Conservation (phyloP, 805 yeast species). For the Myxozyma melibiosi region DNA sequence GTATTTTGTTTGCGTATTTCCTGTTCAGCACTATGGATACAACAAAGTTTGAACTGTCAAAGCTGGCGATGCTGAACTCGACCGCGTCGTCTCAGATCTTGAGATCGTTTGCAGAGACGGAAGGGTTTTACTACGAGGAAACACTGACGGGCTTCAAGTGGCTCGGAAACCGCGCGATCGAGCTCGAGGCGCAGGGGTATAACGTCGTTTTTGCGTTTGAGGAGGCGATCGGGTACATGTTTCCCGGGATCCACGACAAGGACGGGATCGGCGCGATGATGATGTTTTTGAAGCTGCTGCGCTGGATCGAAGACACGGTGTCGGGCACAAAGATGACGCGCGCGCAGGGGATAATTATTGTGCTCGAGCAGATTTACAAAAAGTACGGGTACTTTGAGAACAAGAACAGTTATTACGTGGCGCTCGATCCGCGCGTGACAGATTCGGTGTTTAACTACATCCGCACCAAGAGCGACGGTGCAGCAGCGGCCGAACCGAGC, state of each 20-base stretch:
- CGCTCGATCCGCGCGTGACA: conserved; percentile 57
- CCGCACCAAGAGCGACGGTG: conserved; percentile 41
- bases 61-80: conserved; percentile 70
- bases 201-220: conserved; percentile 87
- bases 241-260: conserved; percentile 79
- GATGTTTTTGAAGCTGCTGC: conserved; percentile 71
- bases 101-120: conserved; percentile 61
- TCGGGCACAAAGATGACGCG: conserved; percentile 14
- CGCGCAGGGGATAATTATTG: conserved; percentile 22
- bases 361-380: conserved; percentile 57
- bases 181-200: conserved; percentile 63
- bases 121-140: conserved; percentile 68
- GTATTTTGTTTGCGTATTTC: conserved; percentile 76
- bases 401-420: conserved; percentile 80
- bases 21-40: conserved; percentile 34
- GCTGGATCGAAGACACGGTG: conserved; percentile 26
- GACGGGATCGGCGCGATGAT: conserved; percentile 86
- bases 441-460: conserved; percentile 57
- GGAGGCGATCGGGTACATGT: conserved; percentile 97
- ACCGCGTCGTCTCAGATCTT: conserved; percentile 91
- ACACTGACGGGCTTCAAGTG: conserved; percentile 96
- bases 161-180: conserved; percentile 89
- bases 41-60: conserved; percentile 14
- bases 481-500: background rate
- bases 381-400: conserved; percentile 82